Percentiles rank a stretch among this genome's conserved stretches.
Conservation (phyloP, 257 asterid genomes). For the Apocynum venetum region DNA sequence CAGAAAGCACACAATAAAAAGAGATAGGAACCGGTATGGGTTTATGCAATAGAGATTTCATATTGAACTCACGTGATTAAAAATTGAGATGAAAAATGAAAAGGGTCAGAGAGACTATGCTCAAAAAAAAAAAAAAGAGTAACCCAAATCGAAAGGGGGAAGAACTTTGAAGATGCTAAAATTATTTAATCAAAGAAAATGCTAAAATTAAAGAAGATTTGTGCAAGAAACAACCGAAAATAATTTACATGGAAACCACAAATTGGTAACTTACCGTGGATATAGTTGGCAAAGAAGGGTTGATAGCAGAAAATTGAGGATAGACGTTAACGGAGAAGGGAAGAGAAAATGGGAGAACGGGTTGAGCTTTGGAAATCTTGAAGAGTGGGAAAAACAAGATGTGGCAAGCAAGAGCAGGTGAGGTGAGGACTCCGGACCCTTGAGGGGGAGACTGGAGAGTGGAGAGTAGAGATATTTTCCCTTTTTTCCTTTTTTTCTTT, state of each 20-base stretch:
- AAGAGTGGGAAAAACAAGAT: background rate
- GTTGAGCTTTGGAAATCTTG: background rate
- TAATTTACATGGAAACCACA: no score
- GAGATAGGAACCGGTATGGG: background rate
- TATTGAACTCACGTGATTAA: background rate
- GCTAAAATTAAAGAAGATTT: background rate
- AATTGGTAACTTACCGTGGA: background rate
- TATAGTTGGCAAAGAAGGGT: constrained; percentile 1
- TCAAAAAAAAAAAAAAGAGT: background rate
- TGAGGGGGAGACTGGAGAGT: background rate
- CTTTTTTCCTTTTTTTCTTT: background rate
- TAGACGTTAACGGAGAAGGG: background rate
- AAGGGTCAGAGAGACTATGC: background rate
- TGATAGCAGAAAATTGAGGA: background rate
- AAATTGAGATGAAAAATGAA: background rate
- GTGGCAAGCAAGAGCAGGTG: background rate
- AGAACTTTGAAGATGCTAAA: background rate
- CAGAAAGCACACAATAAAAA: background rate
- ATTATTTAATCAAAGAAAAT: no score
- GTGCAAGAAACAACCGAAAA: background rate
- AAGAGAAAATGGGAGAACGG: background rate
- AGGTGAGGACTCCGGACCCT: background rate
- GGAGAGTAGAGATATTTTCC: no score
- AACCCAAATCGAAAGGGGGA: background rate
- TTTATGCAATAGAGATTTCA: background rate